A percentile compares a stretch with the other conserved stretches of the same genome.
phyloP scores from a whole-genome alignment of 2,329 filamentous ascomycete genomes.

The Sclerotinia sclerotiorum region DNA sequence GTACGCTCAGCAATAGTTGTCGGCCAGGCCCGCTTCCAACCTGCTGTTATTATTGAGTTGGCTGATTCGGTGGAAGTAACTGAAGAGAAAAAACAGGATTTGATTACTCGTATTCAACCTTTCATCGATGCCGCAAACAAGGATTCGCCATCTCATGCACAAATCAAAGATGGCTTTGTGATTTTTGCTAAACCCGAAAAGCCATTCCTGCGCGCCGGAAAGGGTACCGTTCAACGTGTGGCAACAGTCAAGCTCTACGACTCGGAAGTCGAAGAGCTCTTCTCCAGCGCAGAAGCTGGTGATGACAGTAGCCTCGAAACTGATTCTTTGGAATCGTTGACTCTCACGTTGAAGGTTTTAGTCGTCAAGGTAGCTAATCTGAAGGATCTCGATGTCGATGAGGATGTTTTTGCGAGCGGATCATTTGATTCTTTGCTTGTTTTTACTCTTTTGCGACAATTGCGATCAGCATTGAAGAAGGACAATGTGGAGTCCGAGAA shows the following conservation, averaged over 20 bases:
- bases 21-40: slow-evolving; percentile 31
- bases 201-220: slow-evolving; percentile 24
- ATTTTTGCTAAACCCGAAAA: slow-evolving; percentile 20
- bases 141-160: slow-evolving; percentile 18
- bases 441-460: slow-evolving; percentile 21
- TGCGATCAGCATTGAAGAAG: slow-evolving; percentile 18
- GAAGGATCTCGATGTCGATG: slow-evolving; percentile 1
- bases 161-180: slow-evolving; percentile 13
- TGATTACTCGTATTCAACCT: slow-evolving; percentile 32
- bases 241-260: slow-evolving; percentile 22
- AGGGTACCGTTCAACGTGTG: slow-evolving; percentile 25
- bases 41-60: slow-evolving; percentile 26
- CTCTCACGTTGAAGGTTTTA: slow-evolving; percentile 5
- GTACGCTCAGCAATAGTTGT: slow-evolving; percentile 19
- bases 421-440: slow-evolving; percentile 23
- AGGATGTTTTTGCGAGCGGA: slow-evolving; percentile 19
- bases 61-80: not conserved
- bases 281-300: slow-evolving; percentile 5
- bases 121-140: slow-evolving; percentile 22
- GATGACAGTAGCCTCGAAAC: slow-evolving; percentile 7
- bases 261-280: slow-evolving; percentile 25
- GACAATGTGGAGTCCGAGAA: slow-evolving; percentile 9
- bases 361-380: slow-evolving; percentile 10
- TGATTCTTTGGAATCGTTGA: slow-evolving; percentile 3
- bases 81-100: not conserved